phyloP scores from a whole-genome alignment of 1,139 yeast genomes.

The Saccharomyces hybrid region DNA sequence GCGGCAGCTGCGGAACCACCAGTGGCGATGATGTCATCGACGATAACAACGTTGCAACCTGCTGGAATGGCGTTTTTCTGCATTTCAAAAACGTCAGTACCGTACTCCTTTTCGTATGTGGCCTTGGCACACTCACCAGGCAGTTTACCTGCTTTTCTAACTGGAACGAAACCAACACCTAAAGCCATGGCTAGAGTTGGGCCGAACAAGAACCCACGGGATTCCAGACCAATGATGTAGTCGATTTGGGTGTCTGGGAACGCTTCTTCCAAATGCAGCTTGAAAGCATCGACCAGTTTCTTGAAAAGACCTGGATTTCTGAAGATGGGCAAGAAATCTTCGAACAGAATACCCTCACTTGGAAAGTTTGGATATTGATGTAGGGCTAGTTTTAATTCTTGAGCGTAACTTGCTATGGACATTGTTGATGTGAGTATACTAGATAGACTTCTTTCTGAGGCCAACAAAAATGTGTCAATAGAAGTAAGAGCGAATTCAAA shows the following conservation, averaged over 20 bases:
- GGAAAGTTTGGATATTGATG: conserved; percentile 93
- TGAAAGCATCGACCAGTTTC: conserved; percentile 73
- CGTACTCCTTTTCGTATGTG: conserved; percentile 84
- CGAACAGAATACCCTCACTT: conserved; percentile 82
- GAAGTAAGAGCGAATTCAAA: not conserved
- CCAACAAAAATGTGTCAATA: not conserved
- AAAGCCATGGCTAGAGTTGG: conserved; percentile 88
- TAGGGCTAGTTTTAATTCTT: conserved; percentile 55
- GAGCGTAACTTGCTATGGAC: conserved; percentile 40
- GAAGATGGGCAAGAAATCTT: conserved; percentile 92
- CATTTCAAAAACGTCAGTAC: conserved; percentile 80
- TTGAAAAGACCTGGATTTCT: conserved; percentile 73
- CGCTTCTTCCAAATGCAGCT: conserved; percentile 55
- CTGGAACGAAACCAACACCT: conserved; percentile 87
- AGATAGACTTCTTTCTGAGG: not conserved
- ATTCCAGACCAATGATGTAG: conserved; percentile 87
- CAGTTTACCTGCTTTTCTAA: conserved; percentile 89
- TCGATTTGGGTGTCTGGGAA: conserved; percentile 57
- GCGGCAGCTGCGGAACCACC: conserved; percentile 97
- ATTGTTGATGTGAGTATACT: conserved; percentile 6
- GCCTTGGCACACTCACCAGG: conserved; percentile 79
- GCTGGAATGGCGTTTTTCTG: conserved; percentile 75
- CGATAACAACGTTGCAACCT: conserved; percentile 75
- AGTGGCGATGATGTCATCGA: conserved; percentile 95
- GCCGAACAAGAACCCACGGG: conserved; percentile 94